Evolutionary conservation across 2,329 filamentous ascomycete genomes (phyloP).

Genomic region (Colletotrichum gloeosporioides): DNA sequence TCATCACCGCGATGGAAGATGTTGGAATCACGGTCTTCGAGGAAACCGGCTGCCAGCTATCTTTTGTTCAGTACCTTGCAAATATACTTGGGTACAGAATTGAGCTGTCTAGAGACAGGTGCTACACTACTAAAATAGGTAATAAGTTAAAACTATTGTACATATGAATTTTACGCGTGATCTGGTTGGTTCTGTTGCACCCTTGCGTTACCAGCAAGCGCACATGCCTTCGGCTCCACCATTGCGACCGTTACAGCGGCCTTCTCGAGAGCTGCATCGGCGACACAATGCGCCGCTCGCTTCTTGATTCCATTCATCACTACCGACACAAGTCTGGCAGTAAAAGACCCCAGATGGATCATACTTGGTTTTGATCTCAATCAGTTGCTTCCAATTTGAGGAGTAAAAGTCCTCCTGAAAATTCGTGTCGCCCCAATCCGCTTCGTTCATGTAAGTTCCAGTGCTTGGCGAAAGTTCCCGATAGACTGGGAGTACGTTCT

Average conservation of each 20-base stretch:
- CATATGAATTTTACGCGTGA: background rate
- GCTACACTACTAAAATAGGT: background rate
- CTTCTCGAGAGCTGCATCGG: background rate
- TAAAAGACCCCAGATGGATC: conserved; percentile 53
- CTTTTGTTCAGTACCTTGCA: background rate
- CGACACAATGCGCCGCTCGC: background rate
- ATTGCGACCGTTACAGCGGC: background rate
- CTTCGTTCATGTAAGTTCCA: conserved; percentile 57
- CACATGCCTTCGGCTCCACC: background rate
- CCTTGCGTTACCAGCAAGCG: background rate
- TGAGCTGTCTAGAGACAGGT: background rate
- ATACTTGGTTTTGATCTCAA: conserved; percentile 54
- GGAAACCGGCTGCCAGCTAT: background rate
- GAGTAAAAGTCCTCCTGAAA: conserved; percentile 35
- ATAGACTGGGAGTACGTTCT: background rate
- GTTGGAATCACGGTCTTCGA: background rate
- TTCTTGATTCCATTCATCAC: conserved; percentile 46
- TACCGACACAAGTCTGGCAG: conserved; percentile 48
- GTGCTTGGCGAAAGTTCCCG: conserved; percentile 16
- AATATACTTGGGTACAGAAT: background rate
- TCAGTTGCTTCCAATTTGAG: conserved; percentile 44
- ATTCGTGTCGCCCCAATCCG: conserved; percentile 30
- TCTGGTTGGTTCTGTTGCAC: background rate
- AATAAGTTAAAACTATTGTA: background rate
- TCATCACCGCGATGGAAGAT: background rate